Base-by-base conservation (phyloP, 2,329 filamentous ascomycete species). In the Teratosphaeriaceae sp. region DNA sequence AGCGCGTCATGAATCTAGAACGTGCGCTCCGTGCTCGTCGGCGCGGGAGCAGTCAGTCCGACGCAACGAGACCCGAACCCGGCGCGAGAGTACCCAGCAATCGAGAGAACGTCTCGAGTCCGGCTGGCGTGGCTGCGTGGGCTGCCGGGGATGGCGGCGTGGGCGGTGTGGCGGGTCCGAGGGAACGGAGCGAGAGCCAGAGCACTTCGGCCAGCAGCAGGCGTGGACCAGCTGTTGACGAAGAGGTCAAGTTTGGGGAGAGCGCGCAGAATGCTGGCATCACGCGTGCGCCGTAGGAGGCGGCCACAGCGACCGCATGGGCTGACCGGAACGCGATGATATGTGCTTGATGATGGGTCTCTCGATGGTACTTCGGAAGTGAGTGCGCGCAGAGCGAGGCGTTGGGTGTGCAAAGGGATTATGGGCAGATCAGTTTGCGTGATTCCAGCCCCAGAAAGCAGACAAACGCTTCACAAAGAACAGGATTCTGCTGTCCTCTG, bases 1-100 rank as follows among this genome's bases (percentile, higher is more conserved):
- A 68, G 50, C 62, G 68, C 42, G 70, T 74, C n/a, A 60, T 67
- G 40, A 65, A 70, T 40, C 50, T 74, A 39, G 71, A 74, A 50
- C 61, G 65, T 21, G 60, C 63, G 45, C 59, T 73, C 44, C 61
- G 54, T 46, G 47, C 44, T 48, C 60, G 59, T 7, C 46, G 62
- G 33, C 51, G 59, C 4, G 54, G 59, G 39, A 56, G 51, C 43
- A 58, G 56, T 38, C 52, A 57, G 57, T 54, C 65, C 48, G 38
- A 62, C 21, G 43, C 44, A 8, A 35, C 44, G 24, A 47, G 49
- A n/a, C 40, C 50, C 3, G 49, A 51, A 15, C 23, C 40, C 15
- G 29, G 24, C 26, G 40, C 23, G 7, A 40, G 42, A 12, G 23
- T 38, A 12, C 12, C 40, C 38, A 44, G 16, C 15, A 38, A 41